phyloP scores from a whole-genome alignment of 2,329 filamentous ascomycete genomes.

The Trichoderma sp. region DNA sequence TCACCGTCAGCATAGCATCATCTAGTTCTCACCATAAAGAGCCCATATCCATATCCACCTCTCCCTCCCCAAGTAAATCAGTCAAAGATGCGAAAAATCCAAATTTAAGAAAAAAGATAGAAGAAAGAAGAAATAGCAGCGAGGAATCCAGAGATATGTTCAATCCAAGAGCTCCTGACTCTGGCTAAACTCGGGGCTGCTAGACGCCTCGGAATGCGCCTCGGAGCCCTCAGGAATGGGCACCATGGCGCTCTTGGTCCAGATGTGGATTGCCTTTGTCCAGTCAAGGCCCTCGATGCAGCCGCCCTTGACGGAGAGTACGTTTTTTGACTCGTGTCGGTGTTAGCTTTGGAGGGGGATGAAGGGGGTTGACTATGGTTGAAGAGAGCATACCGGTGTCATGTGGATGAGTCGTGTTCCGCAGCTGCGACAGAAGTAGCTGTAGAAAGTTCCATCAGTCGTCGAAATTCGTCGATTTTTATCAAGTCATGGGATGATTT shows the following conservation, averaged over 20 bases:
- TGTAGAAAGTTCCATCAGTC: slow-evolving; percentile 27
- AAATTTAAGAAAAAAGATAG: neutral
- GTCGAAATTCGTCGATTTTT: neutral
- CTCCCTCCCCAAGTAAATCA: neutral
- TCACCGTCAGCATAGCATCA: neutral
- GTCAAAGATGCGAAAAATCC: neutral
- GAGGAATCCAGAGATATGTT: neutral
- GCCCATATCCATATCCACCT: neutral
- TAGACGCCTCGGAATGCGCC: slow-evolving; percentile 53
- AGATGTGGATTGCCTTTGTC: slow-evolving; percentile 62
- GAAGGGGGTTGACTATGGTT: neutral
- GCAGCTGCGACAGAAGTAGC: slow-evolving; percentile 66
- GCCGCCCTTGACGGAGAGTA: slow-evolving; percentile 65
- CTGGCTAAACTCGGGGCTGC: slow-evolving; percentile 42
- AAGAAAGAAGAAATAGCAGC: no score
- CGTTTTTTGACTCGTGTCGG: slow-evolving; percentile 49
- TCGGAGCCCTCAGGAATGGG: slow-evolving; percentile 65
- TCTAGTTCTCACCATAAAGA: neutral
- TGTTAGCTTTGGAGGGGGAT: slow-evolving; percentile 11
- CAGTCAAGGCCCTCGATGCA: slow-evolving; percentile 64
- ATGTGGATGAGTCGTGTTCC: slow-evolving; percentile 65
- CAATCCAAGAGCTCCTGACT: slow-evolving; percentile 48
- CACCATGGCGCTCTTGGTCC: slow-evolving; percentile 65
- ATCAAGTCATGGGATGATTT: neutral
- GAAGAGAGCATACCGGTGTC: slow-evolving; percentile 46